phyloP scores from a whole-genome alignment of 2,329 filamentous ascomycete species.

The Diplodia sapinea region DNA sequence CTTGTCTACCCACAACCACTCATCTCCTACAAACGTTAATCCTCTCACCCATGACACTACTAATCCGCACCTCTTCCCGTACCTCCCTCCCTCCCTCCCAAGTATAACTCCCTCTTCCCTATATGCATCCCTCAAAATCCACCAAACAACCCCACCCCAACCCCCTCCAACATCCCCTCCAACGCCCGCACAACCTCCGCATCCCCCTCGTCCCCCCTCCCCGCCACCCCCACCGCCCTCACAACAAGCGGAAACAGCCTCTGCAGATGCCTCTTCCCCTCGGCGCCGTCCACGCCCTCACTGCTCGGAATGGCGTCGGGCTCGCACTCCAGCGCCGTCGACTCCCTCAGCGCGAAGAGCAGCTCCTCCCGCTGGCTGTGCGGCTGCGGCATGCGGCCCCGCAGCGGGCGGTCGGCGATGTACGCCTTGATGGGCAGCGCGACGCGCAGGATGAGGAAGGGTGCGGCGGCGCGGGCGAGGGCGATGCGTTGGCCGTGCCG shows the following conservation, averaged over 20 bases:
- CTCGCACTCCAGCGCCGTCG: conserved; percentile 73
- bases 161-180: conserved; percentile 47
- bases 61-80: no score
- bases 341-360: conserved; percentile 68
- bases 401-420: conserved; percentile 86
- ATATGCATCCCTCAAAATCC: not conserved
- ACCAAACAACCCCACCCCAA: conserved; percentile 49
- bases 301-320: conserved; percentile 66
- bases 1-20: no score
- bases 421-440: conserved; percentile 83
- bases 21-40: no score
- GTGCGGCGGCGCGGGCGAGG: conserved; percentile 76
- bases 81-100: no score
- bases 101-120: no score
- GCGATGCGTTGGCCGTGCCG: conserved; percentile 52
- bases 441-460: conserved; percentile 81
- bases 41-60: no score
- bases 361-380: conserved; percentile 80
- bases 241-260: conserved; percentile 80
- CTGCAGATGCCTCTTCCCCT: conserved; percentile 72
- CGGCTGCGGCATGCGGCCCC: conserved; percentile 88
- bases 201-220: conserved; percentile 66
- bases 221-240: conserved; percentile 61
- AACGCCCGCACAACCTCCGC: conserved; percentile 60
- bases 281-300: conserved; percentile 43